Base-by-base conservation (phyloP, 139 green algal genomes). In the Pycnococcus provasolii region DNA sequence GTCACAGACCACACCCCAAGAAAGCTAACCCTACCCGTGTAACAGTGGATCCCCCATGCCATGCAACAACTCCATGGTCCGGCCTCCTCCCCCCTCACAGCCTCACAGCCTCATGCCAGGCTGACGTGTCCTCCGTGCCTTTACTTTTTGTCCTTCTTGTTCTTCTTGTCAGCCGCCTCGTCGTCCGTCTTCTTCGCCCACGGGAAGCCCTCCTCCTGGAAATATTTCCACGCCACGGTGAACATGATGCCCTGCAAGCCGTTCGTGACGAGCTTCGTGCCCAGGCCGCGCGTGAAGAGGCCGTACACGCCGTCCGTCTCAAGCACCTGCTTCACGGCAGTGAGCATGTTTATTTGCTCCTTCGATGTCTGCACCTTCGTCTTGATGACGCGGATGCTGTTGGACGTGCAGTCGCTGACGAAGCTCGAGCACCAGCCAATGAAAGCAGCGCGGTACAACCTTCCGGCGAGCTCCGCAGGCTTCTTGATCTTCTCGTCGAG, bases 301-400 rank as follows among this genome's bases (percentile, higher is more conserved):
- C 88, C 89, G 9, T 77, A 3, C 13, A 92, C 46, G n/a, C 89
- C 89, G 52, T 95, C 89, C 70, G 89, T 86, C 15, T 72, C 76
- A 1, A 95, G 58, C 4, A 95, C 79, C 26, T 74, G 69, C 80
- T 77, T 73, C 6, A 90, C 64, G 2, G 88, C 86, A 46, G 87
- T 26, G 26, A 26, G 26, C 26, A 26, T 26, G 26, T 26, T 26
- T 26, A 26, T 26, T 26, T 26, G 26, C 26, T 26, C 26, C 26
- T 26, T 26, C 26, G 26, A 26, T 0, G 89, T 85, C 81, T 96
- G 89, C 82, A 91, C 92, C 63, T 81, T 79, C 13, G 88, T 95
- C 79, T 96, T 96, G 48, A 96, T 77, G 42, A 96, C 89, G 37
- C 89, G 80, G 68, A 96, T 89, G 42, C 72, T 85, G 84, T 96